phyloP scores from a whole-genome alignment of 352 stramenopile species.

The Phytophthora pisi region DNA sequence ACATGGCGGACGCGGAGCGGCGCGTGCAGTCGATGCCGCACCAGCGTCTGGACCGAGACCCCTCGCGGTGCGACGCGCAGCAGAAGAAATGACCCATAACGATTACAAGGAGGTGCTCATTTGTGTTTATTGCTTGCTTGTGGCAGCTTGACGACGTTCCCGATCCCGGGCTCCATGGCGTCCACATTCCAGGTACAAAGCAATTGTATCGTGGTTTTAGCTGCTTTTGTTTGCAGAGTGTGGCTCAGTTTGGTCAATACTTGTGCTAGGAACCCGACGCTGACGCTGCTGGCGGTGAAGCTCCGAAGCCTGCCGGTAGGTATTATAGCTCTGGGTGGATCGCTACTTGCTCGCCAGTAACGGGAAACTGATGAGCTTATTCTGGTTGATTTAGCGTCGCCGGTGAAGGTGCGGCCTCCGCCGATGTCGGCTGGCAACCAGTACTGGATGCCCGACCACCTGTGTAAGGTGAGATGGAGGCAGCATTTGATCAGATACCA shows the following conservation, averaged over 20 bases:
- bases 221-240: background rate
- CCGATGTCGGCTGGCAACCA: constrained; percentile 54
- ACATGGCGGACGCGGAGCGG: constrained; percentile 34
- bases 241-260: background rate
- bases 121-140: background rate
- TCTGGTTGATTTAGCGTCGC: constrained; percentile 21
- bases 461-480: constrained; percentile 66
- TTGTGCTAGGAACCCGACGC: constrained; percentile 23
- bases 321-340: background rate
- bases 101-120: background rate
- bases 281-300: background rate
- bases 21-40: constrained; percentile 52
- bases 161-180: constrained; percentile 59
- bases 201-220: background rate
- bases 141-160: constrained; percentile 70
- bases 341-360: background rate
- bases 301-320: constrained; percentile 22
- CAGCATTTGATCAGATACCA: background rate
- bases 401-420: constrained; percentile 37
- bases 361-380: constrained; percentile 2
- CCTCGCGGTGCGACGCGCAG: constrained; percentile 43
- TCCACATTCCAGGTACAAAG: constrained; percentile 51
- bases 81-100: background rate
- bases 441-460: constrained; percentile 88
- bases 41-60: constrained; percentile 56